Base-by-base conservation (phyloP, 306 rosid species). In the Sesbania bispinosa region DNA sequence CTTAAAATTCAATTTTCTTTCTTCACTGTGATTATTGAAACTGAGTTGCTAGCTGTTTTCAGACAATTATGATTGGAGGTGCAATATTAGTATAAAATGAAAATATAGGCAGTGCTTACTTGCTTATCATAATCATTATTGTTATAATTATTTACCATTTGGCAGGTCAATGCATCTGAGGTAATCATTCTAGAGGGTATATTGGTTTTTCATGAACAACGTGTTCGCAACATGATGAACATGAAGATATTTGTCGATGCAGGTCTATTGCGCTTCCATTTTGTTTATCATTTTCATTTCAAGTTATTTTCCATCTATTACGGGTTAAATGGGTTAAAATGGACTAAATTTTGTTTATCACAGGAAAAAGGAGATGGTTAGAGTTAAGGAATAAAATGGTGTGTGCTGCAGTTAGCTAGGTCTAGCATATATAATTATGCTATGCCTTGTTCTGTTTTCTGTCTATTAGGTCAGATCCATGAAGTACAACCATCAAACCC, bases 191-290 rank as follows among this genome's bases (percentile, higher is more conserved):
- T 93, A 83, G 98, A 93, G 84, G 98, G 97, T 14, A 90, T 93
- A 87, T 80, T 93, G 69, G 96, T 93, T 71, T 93, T 93, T 80
- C 98, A 93, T 69, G 98, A 93, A 38, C 96, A 81, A 69, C 90
- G 89, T 46, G 94, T 93, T 41, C 90, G 97, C 35, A 70, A 83
- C 83, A 80, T 90, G 83, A 93, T 93, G 97, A 83, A 89, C 69
- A 88, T 88, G 89, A 90, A 90, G 85, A 89, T 94, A 74, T 94
- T 94, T 86, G 97, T 88, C 30, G 98, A 94, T 52, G 84, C 96
- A 85, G 98, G 98, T 94, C 61, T 62, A 23, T 52, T 64, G 46
- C 20, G 48, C 68, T 64, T 68, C 62, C 69, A 57, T 64, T 55
- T 59, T 50, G 36, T 50, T 30, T 47, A n/a, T n/a, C n/a, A n/a